These are phyloP conservation scores for Incumbomyces lentus DNA, from an alignment of 2,329 filamentous ascomycete species.

Conservation along the genomic window DNA sequence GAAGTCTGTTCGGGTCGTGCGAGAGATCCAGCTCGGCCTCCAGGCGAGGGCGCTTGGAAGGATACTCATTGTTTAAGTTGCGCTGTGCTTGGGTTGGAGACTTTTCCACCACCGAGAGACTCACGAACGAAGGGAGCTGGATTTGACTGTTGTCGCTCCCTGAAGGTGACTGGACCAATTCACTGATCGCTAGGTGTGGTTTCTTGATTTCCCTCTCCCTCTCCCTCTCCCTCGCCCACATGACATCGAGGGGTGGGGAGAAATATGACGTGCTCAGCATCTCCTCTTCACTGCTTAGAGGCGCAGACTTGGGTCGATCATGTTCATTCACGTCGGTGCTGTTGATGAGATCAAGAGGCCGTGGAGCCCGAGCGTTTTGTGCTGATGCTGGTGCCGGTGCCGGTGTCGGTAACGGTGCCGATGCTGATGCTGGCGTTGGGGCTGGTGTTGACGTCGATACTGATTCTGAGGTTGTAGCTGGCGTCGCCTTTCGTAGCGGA, in stretches of 20 bases:
- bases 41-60: constrained; percentile 35
- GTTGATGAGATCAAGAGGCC: constrained; percentile 34
- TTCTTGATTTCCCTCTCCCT: constrained; percentile 17
- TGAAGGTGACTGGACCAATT: constrained; percentile 23
- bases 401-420: no score
- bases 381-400: constrained; percentile 21
- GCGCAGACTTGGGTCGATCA: constrained; percentile 5
- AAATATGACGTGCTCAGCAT: constrained; percentile 1
- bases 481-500: constrained; percentile 37
- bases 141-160: constrained; percentile 31
- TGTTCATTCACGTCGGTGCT: constrained; percentile 28
- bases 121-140: constrained; percentile 34
- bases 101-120: constrained; percentile 37
- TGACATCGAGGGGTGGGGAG: neutral
- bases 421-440: constrained; percentile 29
- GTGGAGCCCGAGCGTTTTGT: constrained; percentile 31
- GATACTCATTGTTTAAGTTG: constrained; percentile 19
- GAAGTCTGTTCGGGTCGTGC: constrained; percentile 33
- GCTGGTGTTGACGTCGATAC: constrained; percentile 20
- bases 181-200: constrained; percentile 25
- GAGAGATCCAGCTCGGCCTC: constrained; percentile 30
- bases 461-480: constrained; percentile 8
- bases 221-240: constrained; percentile 10
- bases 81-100: constrained; percentile 18
- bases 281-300: constrained; percentile 11